phyloP scores from a whole-genome alignment of 75 land plant species.

The Larix kaempferi region DNA sequence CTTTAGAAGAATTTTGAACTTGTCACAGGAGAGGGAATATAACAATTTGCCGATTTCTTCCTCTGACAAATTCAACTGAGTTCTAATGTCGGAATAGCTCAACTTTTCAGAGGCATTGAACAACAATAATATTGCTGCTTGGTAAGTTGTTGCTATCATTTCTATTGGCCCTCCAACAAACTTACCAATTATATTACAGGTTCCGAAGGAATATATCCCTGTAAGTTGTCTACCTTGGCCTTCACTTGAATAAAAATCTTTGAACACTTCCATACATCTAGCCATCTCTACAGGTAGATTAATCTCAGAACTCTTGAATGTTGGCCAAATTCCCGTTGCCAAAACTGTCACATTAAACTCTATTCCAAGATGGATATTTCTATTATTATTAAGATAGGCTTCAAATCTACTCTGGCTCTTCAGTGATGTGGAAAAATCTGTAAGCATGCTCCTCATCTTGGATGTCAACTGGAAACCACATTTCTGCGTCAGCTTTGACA shows the following conservation, averaged over 20 bases:
- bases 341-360: conserved; percentile 89
- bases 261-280: conserved; percentile 72
- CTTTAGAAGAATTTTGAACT: conserved; percentile 76
- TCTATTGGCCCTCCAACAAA: neutral
- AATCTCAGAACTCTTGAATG: conserved; percentile 79
- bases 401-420: conserved; percentile 26
- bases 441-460: conserved; percentile 33
- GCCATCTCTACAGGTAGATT: conserved; percentile 92
- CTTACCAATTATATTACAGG: conserved; percentile 54
- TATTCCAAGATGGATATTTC: conserved; percentile 66
- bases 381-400: neutral
- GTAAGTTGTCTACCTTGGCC: conserved; percentile 79
- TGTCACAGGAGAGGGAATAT: conserved; percentile 80
- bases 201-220: conserved; percentile 86
- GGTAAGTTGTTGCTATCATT: no score
- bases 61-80: conserved; percentile 70
- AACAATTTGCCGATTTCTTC: conserved; percentile 79
- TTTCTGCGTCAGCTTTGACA: neutral
- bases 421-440: conserved; percentile 39
- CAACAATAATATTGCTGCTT: no score
- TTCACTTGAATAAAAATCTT: conserved; percentile 71
- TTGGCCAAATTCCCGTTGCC: conserved; percentile 94
- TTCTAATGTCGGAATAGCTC: conserved; percentile 84
- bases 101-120: conserved; percentile 48
- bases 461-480: neutral